Conservation (phyloP, 2,329 filamentous ascomycete genomes). For the Decorospora gaudefroyi region DNA sequence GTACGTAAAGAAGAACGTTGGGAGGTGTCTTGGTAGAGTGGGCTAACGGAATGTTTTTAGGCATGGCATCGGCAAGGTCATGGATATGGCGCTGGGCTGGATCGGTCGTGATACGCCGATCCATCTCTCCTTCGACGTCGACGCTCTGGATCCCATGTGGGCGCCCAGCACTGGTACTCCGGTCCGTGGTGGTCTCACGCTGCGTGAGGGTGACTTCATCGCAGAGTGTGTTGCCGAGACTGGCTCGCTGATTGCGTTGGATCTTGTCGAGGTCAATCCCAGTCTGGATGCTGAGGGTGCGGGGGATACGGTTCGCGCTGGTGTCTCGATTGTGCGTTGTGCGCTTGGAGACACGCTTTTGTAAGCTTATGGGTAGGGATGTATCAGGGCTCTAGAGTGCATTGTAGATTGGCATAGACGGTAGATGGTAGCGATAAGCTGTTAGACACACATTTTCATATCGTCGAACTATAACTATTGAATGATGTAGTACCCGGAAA, state of each 20-base stretch:
- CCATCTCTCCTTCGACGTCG: constrained; percentile 95
- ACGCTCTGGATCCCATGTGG: constrained; percentile 94
- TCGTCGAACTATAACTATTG: too few relatives aligned
- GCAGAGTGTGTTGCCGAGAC: constrained; percentile 68
- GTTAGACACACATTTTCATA: background rate
- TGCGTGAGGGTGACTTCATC: constrained; percentile 96
- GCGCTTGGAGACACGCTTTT: constrained; percentile 89
- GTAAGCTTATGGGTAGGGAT: constrained; percentile 49
- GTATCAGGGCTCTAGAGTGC: background rate
- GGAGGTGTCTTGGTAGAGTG: background rate
- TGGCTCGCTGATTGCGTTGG: constrained; percentile 61
- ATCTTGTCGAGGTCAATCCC: constrained; percentile 61
- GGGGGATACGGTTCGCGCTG: constrained; percentile 84
- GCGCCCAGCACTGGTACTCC: constrained; percentile 95
- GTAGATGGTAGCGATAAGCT: background rate
- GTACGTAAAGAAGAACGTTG: too few relatives aligned
- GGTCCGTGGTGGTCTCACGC: constrained; percentile 87
- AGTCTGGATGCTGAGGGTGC: constrained; percentile 63
- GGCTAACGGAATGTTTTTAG: constrained; percentile 50
- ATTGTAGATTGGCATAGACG: background rate
- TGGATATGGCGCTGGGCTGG: constrained; percentile 97
- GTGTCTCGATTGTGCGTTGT: constrained; percentile 88
- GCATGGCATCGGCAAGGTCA: constrained; percentile 90
- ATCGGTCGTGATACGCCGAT: constrained; percentile 95
- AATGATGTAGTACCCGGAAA: too few relatives aligned